A percentile compares a stretch with the other conserved stretches of the same genome.
Conservation (phyloP, 768 basidiomycete genomes). For the Podaxis sp. region DNA sequence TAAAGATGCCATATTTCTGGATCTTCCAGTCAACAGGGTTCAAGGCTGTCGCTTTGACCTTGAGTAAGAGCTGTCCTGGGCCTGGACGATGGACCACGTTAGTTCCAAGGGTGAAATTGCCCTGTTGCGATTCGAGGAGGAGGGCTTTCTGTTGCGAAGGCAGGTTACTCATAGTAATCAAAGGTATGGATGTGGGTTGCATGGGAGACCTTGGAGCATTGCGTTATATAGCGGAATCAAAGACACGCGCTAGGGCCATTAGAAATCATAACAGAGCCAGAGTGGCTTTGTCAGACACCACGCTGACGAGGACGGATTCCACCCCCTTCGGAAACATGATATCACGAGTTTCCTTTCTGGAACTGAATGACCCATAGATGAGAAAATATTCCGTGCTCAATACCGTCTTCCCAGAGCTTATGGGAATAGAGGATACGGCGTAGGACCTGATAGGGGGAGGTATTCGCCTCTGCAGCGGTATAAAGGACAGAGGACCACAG, state of each 20-base stretch:
- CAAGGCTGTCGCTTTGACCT: slow-evolving; percentile 44
- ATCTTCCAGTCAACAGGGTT: slow-evolving; percentile 59
- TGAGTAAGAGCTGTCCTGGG: slow-evolving; percentile 48
- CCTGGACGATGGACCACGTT: slow-evolving; percentile 42
- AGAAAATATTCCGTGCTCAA: too few relatives aligned
- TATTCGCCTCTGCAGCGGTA: too few relatives aligned
- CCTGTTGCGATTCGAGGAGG: slow-evolving; percentile 23
- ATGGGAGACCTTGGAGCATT: not conserved
- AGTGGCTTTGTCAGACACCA: slow-evolving; percentile 4
- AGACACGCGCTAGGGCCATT: not conserved
- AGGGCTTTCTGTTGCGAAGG: slow-evolving; percentile 27
- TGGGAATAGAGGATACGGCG: too few relatives aligned
- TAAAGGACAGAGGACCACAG: too few relatives aligned
- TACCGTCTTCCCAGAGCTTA: too few relatives aligned
- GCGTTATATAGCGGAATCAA: not conserved
- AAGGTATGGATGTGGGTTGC: not conserved
- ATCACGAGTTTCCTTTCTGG: not conserved
- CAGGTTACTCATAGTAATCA: not conserved
- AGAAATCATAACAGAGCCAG: not conserved
- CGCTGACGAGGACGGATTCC: not conserved
- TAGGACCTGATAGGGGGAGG: too few relatives aligned
- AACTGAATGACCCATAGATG: not conserved
- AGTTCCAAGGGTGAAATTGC: slow-evolving; percentile 29
- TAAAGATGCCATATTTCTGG: slow-evolving; percentile 38
- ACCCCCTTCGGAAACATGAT: not conserved